Evolutionary conservation across 2,329 filamentous ascomycete genomes (phyloP).

Genomic region (Cytospora paraplurivora): DNA sequence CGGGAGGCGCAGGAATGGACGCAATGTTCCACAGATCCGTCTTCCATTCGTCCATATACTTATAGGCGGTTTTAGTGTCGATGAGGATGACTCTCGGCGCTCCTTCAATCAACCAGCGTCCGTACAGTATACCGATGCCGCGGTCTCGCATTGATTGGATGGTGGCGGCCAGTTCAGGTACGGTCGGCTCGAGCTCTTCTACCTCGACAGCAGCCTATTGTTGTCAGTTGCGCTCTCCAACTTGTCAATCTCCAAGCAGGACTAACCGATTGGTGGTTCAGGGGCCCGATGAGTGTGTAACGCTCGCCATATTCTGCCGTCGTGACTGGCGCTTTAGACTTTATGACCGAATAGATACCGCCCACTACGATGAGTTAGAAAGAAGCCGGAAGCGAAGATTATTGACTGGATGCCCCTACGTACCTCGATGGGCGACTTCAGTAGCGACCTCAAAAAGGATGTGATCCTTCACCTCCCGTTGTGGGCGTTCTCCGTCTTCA

Average conservation of each 20-base stretch:
- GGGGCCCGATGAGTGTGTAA: slow-evolving; percentile 92
- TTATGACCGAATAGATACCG: slow-evolving; percentile 98
- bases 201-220: slow-evolving; percentile 91
- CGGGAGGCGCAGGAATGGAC: slow-evolving; percentile 88
- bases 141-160: slow-evolving; percentile 92
- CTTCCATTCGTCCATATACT: slow-evolving; percentile 95
- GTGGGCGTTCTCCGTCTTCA: slow-evolving; percentile 46
- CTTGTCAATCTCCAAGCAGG: slow-evolving; percentile 4
- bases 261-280: slow-evolving; percentile 85
- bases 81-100: slow-evolving; percentile 92
- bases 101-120: slow-evolving; percentile 96
- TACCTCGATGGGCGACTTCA: slow-evolving; percentile 95
- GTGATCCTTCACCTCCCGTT: slow-evolving; percentile 87
- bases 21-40: slow-evolving; percentile 90
- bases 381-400: background rate
- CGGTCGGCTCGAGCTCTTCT: slow-evolving; percentile 84
- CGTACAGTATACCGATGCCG: slow-evolving; percentile 87
- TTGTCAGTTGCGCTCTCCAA: slow-evolving; percentile 30
- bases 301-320: slow-evolving; percentile 98
- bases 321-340: slow-evolving; percentile 97
- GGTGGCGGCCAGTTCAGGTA: slow-evolving; percentile 75
- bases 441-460: slow-evolving; percentile 96
- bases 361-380: slow-evolving; percentile 64
- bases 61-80: slow-evolving; percentile 91
- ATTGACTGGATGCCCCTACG: slow-evolving; percentile 33